Evolutionary conservation across 768 basidiomycete species (phyloP).

Genomic region (Tremella yokohamensis): DNA sequence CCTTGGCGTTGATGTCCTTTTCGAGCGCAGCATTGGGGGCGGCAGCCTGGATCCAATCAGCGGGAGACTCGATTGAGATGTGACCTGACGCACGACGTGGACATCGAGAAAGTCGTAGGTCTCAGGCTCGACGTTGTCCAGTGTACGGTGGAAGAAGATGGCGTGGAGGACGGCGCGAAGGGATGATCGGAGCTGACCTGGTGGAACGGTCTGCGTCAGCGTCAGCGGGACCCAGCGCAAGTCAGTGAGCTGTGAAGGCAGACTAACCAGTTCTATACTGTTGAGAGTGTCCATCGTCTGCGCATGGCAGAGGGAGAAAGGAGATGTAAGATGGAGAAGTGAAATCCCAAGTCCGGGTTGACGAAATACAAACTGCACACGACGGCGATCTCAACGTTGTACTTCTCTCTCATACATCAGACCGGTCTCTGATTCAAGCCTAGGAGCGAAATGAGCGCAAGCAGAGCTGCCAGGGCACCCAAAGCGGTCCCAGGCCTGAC

Average conservation of each 20-base stretch:
- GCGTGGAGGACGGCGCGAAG: conserved; percentile 29
- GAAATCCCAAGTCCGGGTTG: no score
- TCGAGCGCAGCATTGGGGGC: conserved; percentile 14
- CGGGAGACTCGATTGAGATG: no score
- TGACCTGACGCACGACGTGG: conserved; percentile 36
- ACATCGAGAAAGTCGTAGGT: conserved; percentile 31
- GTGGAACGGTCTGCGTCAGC: conserved; percentile 29
- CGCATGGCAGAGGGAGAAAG: no score
- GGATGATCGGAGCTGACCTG: conserved; percentile 23
- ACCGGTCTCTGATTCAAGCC: background rate
- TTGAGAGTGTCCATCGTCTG: conserved; percentile 18
- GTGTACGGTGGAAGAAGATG: conserved; percentile 40
- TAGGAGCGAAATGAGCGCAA: background rate
- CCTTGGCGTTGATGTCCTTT: conserved; percentile 15
- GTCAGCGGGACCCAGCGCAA: background rate
- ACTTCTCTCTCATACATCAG: background rate
- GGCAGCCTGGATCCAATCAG: conserved; percentile 4
- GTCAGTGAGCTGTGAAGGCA: background rate
- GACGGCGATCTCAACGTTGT: background rate
- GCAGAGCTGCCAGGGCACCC: background rate
- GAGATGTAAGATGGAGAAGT: background rate
- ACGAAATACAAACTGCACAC: no score
- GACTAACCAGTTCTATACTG: conserved; percentile 19
- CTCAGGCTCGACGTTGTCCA: conserved; percentile 37
- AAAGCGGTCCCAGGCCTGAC: conserved; percentile 12